Percentiles rank a stretch among this genome's conserved stretches.
phyloP scores from a whole-genome alignment of 441 rosid genomes.

The Raphanus hybrid region DNA sequence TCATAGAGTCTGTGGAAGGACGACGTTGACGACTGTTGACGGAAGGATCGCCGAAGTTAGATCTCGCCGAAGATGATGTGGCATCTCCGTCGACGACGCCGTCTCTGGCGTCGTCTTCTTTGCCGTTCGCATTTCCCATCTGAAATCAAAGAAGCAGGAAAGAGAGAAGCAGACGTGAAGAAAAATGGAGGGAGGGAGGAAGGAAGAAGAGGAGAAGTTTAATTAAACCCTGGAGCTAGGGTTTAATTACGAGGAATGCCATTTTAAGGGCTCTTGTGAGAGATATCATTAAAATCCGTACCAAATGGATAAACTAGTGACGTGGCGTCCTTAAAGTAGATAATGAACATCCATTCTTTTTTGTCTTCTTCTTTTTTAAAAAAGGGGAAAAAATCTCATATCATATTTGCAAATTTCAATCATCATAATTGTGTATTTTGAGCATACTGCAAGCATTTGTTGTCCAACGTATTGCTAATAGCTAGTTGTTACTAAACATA shows the following conservation, averaged over 20 bases:
- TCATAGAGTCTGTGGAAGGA: conserved; percentile 52
- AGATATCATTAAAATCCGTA: conserved; percentile 35
- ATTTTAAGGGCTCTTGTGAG: conserved; percentile 4
- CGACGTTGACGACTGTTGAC: conserved; percentile 41
- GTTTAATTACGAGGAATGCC: conserved; percentile 36
- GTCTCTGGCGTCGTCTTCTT: conserved; percentile 47
- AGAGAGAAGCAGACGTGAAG: conserved; percentile 36
- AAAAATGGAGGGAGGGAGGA: conserved; percentile 48
- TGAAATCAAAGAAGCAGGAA: conserved; percentile 20
- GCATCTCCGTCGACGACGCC: conserved; percentile 35
- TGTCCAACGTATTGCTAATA: too few species aligned
- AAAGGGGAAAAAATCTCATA: not conserved
- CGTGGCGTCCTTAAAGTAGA: conserved; percentile 35
- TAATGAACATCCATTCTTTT: conserved; percentile 36
- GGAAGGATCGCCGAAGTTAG: conserved; percentile 47
- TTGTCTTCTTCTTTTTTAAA: not conserved
- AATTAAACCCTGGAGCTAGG: conserved; percentile 3
- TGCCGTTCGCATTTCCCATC: conserved; percentile 83
- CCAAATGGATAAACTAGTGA: conserved; percentile 43
- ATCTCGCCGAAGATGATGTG: conserved; percentile 44
- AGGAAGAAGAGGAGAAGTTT: conserved; percentile 28
- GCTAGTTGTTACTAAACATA: too few species aligned
- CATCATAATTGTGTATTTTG: not conserved
- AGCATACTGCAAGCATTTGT: too few species aligned
- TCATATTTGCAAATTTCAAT: not conserved